Conservation (phyloP, 345 rosid species). For the Eucalyptus cladocalyx region DNA sequence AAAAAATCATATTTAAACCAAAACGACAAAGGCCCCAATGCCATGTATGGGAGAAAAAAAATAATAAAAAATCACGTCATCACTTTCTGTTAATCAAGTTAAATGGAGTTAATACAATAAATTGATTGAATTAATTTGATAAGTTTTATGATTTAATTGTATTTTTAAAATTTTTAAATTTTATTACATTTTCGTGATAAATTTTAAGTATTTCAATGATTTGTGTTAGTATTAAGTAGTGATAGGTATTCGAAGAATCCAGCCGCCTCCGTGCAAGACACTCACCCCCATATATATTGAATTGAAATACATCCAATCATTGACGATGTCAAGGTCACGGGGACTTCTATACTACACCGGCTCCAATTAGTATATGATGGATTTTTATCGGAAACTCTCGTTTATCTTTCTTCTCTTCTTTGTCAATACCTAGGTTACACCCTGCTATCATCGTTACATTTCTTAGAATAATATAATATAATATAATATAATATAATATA, state of each 20-base stretch:
- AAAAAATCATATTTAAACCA: background rate
- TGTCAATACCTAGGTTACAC: background rate
- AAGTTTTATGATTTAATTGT: too few relatives aligned
- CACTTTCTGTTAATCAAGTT: too few relatives aligned
- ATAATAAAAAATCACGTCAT: too few relatives aligned
- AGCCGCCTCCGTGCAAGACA: background rate
- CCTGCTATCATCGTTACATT: background rate
- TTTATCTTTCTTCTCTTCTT: background rate
- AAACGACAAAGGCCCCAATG: background rate
- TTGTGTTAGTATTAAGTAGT: background rate
- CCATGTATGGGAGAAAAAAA: too few relatives aligned
- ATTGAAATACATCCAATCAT: background rate
- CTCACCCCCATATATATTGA: background rate
- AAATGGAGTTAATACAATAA: too few relatives aligned
- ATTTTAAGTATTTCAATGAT: too few relatives aligned
- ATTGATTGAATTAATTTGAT: too few relatives aligned
- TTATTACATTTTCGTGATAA: rapidly evolving
- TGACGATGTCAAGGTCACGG: background rate
- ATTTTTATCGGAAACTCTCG: background rate
- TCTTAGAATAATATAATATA: background rate
- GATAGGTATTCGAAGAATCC: background rate
- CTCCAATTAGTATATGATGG: background rate
- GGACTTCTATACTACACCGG: background rate
- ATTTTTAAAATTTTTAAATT: too few relatives aligned
- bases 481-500: background rate